Percentiles rank a stretch among this genome's conserved stretches.
phyloP scores from a whole-genome alignment of 225 moss, liverwort and hornwort species.

The Sphagnum contortum region DNA sequence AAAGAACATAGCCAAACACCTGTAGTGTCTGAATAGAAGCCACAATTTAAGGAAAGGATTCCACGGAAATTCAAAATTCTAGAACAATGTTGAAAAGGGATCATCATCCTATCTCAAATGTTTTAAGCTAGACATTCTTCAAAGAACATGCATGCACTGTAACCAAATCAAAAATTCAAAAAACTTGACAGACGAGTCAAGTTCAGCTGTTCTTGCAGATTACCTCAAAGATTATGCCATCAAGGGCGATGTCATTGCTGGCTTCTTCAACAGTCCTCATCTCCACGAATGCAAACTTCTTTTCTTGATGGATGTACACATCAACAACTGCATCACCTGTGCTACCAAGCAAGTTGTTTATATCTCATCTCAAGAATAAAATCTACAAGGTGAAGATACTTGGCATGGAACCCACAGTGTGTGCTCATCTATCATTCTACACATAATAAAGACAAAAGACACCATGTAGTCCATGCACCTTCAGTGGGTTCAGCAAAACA shows the following conservation, averaged over 20 bases:
- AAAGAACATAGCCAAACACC: neutral
- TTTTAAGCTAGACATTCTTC: neutral
- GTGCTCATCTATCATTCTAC: too few relatives aligned
- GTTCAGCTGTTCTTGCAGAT: too few relatives aligned
- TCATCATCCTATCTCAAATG: too few relatives aligned
- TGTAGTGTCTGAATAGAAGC: neutral
- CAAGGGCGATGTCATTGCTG: conserved; percentile 95
- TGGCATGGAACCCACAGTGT: neutral
- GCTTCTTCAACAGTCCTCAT: conserved; percentile 99
- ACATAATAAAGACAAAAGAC: neutral
- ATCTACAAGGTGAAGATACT: neutral
- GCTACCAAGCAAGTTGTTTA: neutral
- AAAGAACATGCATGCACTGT: neutral
- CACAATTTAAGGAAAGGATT: neutral
- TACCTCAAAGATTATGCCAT: conserved; percentile 95
- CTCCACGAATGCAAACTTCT: conserved; percentile 92
- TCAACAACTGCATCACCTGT: conserved; percentile 97
- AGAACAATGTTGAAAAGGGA: neutral
- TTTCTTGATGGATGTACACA: conserved; percentile 98
- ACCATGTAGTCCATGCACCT: neutral
- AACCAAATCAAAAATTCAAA: neutral
- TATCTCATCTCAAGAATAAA: neutral
- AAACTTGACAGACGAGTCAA: too few relatives aligned
- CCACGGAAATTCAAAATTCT: neutral
- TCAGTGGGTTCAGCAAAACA: neutral